Evolutionary conservation across 163 green algal genomes (phyloP), one percentile per base, ranked within the genome.

Genomic region (Prototheca stagnorum): DNA sequence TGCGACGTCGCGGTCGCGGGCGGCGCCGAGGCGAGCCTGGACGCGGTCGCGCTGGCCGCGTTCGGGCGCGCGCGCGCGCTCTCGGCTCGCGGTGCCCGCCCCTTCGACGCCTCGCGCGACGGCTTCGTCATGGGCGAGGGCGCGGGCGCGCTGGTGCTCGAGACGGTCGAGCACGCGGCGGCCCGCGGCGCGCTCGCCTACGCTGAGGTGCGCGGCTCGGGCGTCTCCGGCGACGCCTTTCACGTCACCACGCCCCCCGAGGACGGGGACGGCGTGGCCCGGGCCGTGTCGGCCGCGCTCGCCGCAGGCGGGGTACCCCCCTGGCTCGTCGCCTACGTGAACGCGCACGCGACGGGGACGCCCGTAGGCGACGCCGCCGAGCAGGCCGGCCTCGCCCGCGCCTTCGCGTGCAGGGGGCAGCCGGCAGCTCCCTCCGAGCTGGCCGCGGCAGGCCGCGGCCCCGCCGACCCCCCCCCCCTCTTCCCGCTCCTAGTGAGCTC

Each of bases 71-170:
- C 89, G 27, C 78, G 77, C 49, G 84, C 84, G 19, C 75, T 95
- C 25, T 73, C 75, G 2, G 31, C 31, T 37, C 31, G 31, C 9
- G 31, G 11, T 37, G 85, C 72, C 2, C 56, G 84, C 15, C 86
- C 86, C 2, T 96, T 94, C 74, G 84, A 96, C 45, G 51, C 44
- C 2, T 42, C 36, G 1, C 67, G 86, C 11, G 77, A 81, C 56
- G 86, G 86, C 17, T 96, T 96, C 77, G 86, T 96, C 35, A 78
- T 96, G 56, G 84, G 79, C 1, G 86, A 96, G 66, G 86, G 86
- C 0, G 81, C 86, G 11, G 86, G 64, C 0, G 68, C 86, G 36
- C 19, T 94, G 51, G 66, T 96, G 51, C 56, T 96, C 36, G 86
- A 96, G 56, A 70, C 79, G 42, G 27, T 81, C 28, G 54, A 75